Conservation (phyloP, 805 yeast genomes). For the Candida pseudofarinosa region DNA sequence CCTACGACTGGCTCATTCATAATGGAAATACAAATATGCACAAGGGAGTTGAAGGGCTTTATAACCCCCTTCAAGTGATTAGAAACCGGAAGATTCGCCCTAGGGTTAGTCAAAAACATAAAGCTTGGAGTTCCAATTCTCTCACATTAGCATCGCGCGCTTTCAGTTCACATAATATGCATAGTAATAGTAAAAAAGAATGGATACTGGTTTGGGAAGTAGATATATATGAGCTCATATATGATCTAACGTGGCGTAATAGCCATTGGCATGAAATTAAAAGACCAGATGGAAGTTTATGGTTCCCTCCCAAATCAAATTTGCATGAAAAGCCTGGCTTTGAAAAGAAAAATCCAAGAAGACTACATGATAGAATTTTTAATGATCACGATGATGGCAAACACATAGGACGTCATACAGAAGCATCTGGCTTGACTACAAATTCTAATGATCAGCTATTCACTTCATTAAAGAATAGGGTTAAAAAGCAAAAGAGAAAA, state of each 20-base stretch:
- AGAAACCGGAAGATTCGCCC: conserved; percentile 62
- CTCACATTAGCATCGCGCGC: conserved; percentile 64
- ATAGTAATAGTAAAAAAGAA: conserved; percentile 22
- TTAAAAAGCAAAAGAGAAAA: conserved; percentile 4
- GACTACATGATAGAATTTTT: conserved; percentile 33
- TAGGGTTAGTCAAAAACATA: conserved; percentile 46
- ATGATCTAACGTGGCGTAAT: conserved; percentile 58
- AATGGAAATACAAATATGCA: conserved; percentile 18
- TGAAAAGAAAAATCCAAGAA: conserved; percentile 2
- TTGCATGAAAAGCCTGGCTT: neutral
- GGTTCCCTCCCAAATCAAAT: conserved; percentile 41
- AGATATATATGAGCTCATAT: conserved; percentile 52
- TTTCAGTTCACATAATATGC: conserved; percentile 40
- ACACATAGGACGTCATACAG: no score
- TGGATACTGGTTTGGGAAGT: conserved; percentile 61
- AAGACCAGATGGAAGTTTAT: conserved; percentile 42
- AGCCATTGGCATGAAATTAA: conserved; percentile 50
- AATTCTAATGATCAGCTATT: neutral
- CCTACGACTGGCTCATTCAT: conserved; percentile 22
- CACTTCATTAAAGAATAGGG: conserved; percentile 5
- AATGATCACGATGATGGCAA: neutral
- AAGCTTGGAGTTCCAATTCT: conserved; percentile 41
- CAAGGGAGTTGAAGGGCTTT: conserved; percentile 60
- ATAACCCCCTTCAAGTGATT: conserved; percentile 80
- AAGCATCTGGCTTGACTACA: neutral